Conservation (phyloP, 2,329 filamentous ascomycete species). For the Penicillium sp. region DNA sequence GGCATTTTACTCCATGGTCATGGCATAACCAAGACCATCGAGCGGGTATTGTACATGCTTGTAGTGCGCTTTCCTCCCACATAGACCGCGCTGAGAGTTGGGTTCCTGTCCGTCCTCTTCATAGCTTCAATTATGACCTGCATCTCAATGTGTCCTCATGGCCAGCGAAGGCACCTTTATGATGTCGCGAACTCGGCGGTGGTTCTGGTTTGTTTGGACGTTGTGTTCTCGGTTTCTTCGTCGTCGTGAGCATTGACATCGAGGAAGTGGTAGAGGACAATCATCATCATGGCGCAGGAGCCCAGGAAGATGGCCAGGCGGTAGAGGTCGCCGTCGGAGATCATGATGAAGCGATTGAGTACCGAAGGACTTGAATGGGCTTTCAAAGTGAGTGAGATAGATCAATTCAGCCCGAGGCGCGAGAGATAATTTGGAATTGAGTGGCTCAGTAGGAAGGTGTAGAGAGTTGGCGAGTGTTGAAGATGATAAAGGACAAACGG, state of each 20-base stretch:
- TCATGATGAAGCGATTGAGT: conserved; percentile 63
- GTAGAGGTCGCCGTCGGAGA: conserved; percentile 90
- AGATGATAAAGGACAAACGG: not conserved
- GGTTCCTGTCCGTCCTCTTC: conserved; percentile 3
- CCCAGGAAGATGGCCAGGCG: conserved; percentile 89
- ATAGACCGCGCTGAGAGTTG: not conserved
- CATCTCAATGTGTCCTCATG: conserved; percentile 1
- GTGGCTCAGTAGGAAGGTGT: not conserved
- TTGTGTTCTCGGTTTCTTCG: conserved; percentile 4
- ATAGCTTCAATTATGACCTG: not conserved
- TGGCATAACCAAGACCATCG: not conserved
- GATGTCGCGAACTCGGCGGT: conserved; percentile 7
- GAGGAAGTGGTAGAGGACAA: conserved; percentile 93
- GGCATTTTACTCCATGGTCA: conserved; percentile 4
- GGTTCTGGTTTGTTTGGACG: conserved; percentile 10
- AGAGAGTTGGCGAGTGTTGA: not conserved
- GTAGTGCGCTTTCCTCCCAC: not conserved
- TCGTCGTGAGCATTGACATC: conserved; percentile 80
- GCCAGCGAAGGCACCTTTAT: not conserved
- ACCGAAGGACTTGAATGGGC: not conserved
- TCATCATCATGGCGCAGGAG: conserved; percentile 83
- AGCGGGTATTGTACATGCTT: conserved; percentile 14
- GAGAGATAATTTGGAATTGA: not conserved
- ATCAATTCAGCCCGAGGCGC: not conserved
- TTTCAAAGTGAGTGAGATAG: no score